A percentile compares a stretch with the other conserved stretches of the same genome.
Conservation (phyloP, 192 early-diverging fungal genomes). For the Polychytrium aggregatum region DNA sequence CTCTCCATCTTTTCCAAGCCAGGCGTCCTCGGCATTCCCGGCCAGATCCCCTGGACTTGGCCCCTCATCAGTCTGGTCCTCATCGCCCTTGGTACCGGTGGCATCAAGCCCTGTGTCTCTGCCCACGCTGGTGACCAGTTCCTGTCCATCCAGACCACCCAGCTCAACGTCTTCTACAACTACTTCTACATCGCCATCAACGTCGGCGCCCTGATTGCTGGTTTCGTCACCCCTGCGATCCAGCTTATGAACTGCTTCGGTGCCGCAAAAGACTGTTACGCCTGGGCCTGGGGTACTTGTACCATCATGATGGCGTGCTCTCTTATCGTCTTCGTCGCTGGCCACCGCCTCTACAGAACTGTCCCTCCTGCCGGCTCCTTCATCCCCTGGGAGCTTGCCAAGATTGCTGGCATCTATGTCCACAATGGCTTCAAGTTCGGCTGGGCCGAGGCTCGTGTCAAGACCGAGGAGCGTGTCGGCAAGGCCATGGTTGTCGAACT, state of each 20-base stretch:
- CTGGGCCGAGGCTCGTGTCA: background rate
- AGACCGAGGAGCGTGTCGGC: slow-evolving; percentile 3
- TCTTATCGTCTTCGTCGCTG: slow-evolving; percentile 32
- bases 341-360: slow-evolving; percentile 44
- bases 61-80: slow-evolving; percentile 24
- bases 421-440: slow-evolving; percentile 4
- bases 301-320: slow-evolving; percentile 30
- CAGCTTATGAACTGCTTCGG: slow-evolving; percentile 15
- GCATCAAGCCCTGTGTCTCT: slow-evolving; percentile 53
- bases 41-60: slow-evolving; percentile 4
- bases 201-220: slow-evolving; percentile 37
- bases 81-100: slow-evolving; percentile 48
- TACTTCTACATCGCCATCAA: slow-evolving; percentile 46
- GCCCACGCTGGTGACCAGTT: slow-evolving; percentile 48
- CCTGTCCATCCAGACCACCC: slow-evolving; percentile 29
- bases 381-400: slow-evolving; percentile 29
- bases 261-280: slow-evolving; percentile 29
- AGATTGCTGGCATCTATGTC: slow-evolving; percentile 14
- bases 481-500: slow-evolving; percentile 16
- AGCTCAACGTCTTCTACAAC: slow-evolving; percentile 43
- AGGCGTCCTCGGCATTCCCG: slow-evolving; percentile 12
- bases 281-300: slow-evolving; percentile 26
- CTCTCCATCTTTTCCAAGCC: slow-evolving; percentile 36
- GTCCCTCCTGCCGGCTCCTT: slow-evolving; percentile 51
- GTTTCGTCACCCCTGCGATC: slow-evolving; percentile 34